Conservation (phyloP, 1,139 yeast genomes). For the Tardiomyces digboiensis region DNA sequence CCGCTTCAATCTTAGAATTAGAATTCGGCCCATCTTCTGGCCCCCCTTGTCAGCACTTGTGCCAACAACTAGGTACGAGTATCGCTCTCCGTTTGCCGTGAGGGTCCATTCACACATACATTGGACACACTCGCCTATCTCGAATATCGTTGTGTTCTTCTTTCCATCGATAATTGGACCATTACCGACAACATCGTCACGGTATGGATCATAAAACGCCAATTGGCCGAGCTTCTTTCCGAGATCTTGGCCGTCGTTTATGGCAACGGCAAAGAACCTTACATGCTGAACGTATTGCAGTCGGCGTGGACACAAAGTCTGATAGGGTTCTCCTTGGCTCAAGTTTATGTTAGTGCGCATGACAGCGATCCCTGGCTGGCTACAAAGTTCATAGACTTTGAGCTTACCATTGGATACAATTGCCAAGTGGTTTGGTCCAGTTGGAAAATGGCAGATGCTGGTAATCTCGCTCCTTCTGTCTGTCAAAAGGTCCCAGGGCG, state of each 20-base stretch:
- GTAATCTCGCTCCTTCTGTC: neutral
- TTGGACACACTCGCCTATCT: neutral
- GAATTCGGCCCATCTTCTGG: neutral
- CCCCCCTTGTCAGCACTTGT: neutral
- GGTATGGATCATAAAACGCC: neutral
- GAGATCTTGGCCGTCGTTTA: neutral
- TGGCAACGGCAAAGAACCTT: neutral
- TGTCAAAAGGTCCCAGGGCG: neutral
- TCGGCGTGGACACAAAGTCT: neutral
- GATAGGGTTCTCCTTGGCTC: neutral
- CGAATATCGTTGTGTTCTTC: neutral
- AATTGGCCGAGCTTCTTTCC: neutral
- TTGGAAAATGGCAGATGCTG: neutral
- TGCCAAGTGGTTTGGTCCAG: neutral
- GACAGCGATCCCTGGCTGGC: neutral
- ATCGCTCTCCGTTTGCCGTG: neutral
- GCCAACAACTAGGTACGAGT: neutral
- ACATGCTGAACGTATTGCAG: neutral
- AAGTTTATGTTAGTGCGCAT: neutral
- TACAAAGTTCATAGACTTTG: neutral
- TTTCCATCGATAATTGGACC: neutral
- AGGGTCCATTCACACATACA: slow-evolving; percentile 1
- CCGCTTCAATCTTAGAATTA: neutral
- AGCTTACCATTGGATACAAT: neutral
- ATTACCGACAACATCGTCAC: neutral